Evolutionary conservation across 805 yeast genomes (phyloP), one percentile per base, ranked within the genome.

Genomic region (Hyphopichia homilentoma): DNA sequence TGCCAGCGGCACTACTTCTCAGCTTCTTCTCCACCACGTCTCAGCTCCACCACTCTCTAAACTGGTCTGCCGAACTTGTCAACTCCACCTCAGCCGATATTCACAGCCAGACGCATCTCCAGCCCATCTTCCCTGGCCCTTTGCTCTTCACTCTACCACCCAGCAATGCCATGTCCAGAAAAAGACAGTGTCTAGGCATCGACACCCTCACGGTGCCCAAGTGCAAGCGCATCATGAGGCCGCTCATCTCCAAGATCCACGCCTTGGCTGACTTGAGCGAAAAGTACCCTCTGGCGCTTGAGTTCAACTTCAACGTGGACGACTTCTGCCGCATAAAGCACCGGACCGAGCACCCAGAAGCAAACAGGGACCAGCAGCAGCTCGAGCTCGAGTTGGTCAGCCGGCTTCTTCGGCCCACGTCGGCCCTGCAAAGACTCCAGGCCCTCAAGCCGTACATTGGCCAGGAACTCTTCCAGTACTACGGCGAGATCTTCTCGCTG

Each of bases 181-280:
- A n/a, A n/a, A n/a, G n/a, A n/a, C n/a, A n/a, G n/a, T n/a, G n/a
- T n/a, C n/a, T n/a, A n/a, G n/a, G n/a, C n/a, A n/a, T n/a, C n/a
- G n/a, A n/a, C n/a, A n/a, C n/a, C n/a, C 40, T 45, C 16, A 29
- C 46, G 18, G 35, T 46, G 11, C 33, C 57, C 12, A 49, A 54
- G 29, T 60, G 63, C 44, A 61, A 59, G 39, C 44, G 69, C 25
- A 39, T 57, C 2, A 49, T 55, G 6, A 51, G 71, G 11, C 71
- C 71, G 15, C 45, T 65, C 13, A 37, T 61, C 4, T 44, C 67
- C 18, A 61, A 61, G 36, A 48, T 63, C 25, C 68, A 62, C 38
- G 39, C 48, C 4, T 49, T 65, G 24, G 56, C 59, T 16, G 61
- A 59, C 27, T 30, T 48, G 13, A 43, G 42, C 25, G 30, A 38